These are phyloP conservation scores for Plasmopara viticola DNA, from an alignment of 352 stramenopile genomes.

Conservation along the genomic window DNA sequence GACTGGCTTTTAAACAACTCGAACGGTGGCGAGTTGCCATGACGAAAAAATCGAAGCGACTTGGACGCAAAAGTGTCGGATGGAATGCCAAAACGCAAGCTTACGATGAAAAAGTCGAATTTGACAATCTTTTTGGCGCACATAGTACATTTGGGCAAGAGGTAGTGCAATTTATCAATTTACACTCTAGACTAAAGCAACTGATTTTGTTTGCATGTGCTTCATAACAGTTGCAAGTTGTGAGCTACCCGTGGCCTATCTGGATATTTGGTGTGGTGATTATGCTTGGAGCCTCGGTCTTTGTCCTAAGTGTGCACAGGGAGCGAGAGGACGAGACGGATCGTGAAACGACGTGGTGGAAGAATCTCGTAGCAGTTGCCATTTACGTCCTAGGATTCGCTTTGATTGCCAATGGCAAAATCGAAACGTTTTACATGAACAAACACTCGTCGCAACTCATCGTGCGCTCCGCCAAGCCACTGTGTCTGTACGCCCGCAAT, in stretches of 20 bases:
- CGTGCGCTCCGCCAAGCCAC: slow-evolving; percentile 45
- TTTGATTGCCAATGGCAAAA: slow-evolving; percentile 44
- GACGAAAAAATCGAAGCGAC: slow-evolving; percentile 19
- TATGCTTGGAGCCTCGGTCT: slow-evolving; percentile 47
- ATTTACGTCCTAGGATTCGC: slow-evolving; percentile 41
- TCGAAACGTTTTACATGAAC: slow-evolving; percentile 60
- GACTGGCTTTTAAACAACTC: slow-evolving; percentile 31
- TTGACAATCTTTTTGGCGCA: slow-evolving; percentile 33
- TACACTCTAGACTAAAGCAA: neutral
- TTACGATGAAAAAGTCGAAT: slow-evolving; percentile 22
- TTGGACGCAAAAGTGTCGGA: slow-evolving; percentile 6
- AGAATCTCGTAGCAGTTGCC: slow-evolving; percentile 52
- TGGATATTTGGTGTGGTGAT: slow-evolving; percentile 50
- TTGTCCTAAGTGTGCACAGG: slow-evolving; percentile 45
- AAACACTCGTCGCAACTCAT: slow-evolving; percentile 31
- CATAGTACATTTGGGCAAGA: slow-evolving; percentile 20
- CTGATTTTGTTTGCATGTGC: slow-evolving; percentile 4
- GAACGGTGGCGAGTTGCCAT: slow-evolving; percentile 34
- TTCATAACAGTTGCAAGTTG: slow-evolving; percentile 31
- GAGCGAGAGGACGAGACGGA: slow-evolving; percentile 7
- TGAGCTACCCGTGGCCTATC: slow-evolving; percentile 52
- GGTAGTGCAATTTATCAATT: slow-evolving; percentile 6
- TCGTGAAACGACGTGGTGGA: slow-evolving; percentile 41
- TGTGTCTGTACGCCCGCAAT: slow-evolving; percentile 33
- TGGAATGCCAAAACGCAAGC: slow-evolving; percentile 25